Conservation (phyloP, 2,329 filamentous ascomycete genomes). For the Leptographium lundbergii region DNA sequence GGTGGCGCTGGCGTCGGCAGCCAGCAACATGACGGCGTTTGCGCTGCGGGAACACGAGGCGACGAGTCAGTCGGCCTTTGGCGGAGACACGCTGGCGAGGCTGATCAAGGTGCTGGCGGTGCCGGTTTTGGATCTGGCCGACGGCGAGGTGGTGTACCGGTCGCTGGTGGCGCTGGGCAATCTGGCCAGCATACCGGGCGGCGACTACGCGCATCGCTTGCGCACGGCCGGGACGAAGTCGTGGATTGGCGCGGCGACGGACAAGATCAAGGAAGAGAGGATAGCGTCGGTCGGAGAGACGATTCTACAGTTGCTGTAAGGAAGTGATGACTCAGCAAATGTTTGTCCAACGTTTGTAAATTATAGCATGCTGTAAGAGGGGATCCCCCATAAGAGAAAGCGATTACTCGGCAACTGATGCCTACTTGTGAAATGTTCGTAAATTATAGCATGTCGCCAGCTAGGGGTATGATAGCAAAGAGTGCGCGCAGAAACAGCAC, state of each 20-base stretch:
- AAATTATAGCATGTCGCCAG: background rate
- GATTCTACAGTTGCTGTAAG: conserved; percentile 3
- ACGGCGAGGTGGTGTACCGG: conserved; percentile 75
- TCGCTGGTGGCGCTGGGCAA: conserved; percentile 76
- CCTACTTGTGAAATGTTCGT: background rate
- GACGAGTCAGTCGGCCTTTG: conserved; percentile 26
- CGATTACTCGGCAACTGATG: too few species aligned
- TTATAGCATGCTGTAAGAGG: background rate
- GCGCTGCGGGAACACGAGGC: conserved; percentile 35
- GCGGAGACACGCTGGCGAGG: conserved; percentile 30
- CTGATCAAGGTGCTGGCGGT: conserved; percentile 42
- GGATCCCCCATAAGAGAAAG: too few species aligned
- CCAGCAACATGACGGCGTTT: conserved; percentile 75
- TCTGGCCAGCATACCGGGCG: conserved; percentile 26
- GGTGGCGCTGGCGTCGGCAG: conserved; percentile 68
- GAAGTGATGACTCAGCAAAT: background rate
- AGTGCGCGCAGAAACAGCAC: background rate
- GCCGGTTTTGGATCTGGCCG: conserved; percentile 53
- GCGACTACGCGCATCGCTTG: conserved; percentile 21
- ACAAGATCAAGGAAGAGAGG: conserved; percentile 30
- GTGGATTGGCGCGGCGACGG: conserved; percentile 26
- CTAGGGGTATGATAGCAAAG: background rate
- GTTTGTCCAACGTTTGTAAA: background rate
- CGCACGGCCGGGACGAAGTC: conserved; percentile 19
- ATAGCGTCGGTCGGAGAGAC: conserved; percentile 21